Evolutionary conservation across 2,329 filamentous ascomycete genomes (phyloP), one percentile per base, ranked within the genome.

Genomic region (Verticillium dahliae): DNA sequence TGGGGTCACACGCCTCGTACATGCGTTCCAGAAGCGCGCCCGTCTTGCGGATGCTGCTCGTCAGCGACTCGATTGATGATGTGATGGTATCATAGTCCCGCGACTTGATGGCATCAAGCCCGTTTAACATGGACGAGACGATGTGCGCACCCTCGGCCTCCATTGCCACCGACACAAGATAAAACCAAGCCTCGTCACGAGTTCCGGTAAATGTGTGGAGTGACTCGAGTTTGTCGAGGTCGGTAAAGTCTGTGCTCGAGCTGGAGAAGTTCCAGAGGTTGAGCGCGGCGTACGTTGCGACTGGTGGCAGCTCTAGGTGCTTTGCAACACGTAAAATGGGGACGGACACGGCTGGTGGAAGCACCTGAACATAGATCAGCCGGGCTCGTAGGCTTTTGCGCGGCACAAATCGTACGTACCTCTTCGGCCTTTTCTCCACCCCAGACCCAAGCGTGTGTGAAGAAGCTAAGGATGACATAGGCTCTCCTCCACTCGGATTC

Each of bases 101-200:
- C 3, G 77, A 73, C 60, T 85, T 81, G 50, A 88, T 87, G 4
- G 90, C 88, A 14, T 86, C 77, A 11, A 97, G 88, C 1, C 93
- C 93, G 34, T 83, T 76, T 31, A 96, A 79, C 87, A 97, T 92
- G 61, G 88, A 74, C 0, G 91, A 89, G 62, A 97, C 87, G 38
- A 91, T 85, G 0, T 83, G 80, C 0, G 88, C 92, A 0, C 90
- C 92, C 56, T 87, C 84, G 38, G 91, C 90, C 76, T 98, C 94
- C 72, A 97, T 96, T 18, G 93, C 92, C 1, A 95, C 90, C 0
- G 91, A 96, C 63, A 97, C 83, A 41, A 95, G 81, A 68, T 93
- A 93, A 76, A 98, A 98, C 94, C 94, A 97, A 68, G 92, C 92
- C 75, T 98, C 94, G 67, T 96, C 92, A 58, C 89, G 77, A 7